Percentiles rank a stretch among this genome's conserved stretches.
phyloP scores from a whole-genome alignment of 768 basidiomycete genomes.

The Kondoa subrosea region DNA sequence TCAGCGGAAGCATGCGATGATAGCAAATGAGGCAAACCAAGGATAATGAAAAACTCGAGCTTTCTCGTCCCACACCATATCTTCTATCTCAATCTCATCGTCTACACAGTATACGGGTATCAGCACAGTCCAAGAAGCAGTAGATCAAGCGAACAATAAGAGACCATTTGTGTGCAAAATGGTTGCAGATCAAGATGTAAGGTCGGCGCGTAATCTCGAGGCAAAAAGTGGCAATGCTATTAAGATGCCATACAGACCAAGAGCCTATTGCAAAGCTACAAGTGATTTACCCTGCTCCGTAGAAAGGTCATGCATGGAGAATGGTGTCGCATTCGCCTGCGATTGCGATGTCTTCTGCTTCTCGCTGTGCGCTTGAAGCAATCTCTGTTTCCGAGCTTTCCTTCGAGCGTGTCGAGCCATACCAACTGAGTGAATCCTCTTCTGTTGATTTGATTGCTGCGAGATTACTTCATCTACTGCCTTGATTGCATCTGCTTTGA shows the following conservation, averaged over 20 bases:
- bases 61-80: slow-evolving; percentile 75
- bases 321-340: no score
- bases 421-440: no score
- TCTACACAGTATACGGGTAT: slow-evolving; percentile 30
- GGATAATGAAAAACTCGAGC: slow-evolving; percentile 84
- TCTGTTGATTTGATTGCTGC: no score
- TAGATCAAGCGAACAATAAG: neutral
- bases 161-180: neutral
- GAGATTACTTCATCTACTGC: no score
- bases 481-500: no score
- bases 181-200: neutral
- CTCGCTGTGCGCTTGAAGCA: neutral
- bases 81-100: slow-evolving; percentile 94
- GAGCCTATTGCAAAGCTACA: neutral
- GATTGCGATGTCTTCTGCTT: no score
- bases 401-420: neutral
- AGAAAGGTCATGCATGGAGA: no score
- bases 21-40: slow-evolving; percentile 34
- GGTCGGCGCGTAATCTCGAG: neutral
- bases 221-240: neutral
- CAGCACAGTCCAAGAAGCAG: neutral
- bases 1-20: neutral
- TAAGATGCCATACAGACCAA: neutral
- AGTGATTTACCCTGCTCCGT: no score
- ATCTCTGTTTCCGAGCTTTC: neutral